Evolutionary conservation across 202 grass and related monocot genomes (phyloP).

Genomic region (Bolboschoenoplectus hybrid): DNA sequence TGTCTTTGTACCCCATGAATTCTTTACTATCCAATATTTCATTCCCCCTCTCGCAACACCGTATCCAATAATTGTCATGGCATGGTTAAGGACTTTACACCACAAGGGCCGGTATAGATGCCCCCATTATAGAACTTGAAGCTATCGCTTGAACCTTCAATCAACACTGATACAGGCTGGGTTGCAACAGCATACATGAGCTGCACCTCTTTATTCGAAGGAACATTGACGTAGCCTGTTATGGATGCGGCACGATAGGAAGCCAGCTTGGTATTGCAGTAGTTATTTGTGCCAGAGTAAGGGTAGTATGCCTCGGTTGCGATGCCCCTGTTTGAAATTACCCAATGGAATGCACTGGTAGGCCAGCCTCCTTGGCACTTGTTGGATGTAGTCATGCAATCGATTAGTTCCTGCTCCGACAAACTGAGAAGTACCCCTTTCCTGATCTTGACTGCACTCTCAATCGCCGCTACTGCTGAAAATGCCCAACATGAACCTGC

Average conservation of each 20-base stretch:
- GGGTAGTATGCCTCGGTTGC: conserved; percentile 47
- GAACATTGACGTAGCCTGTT: conserved; percentile 21
- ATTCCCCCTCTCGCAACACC: background rate
- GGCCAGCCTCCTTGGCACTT: conserved; percentile 40
- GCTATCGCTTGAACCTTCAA: background rate
- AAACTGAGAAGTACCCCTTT: background rate
- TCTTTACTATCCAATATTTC: conserved; percentile 60
- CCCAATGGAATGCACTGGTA: conserved; percentile 36
- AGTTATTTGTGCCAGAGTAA: conserved; percentile 20
- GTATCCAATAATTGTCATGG: conserved; percentile 48
- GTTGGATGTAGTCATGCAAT: conserved; percentile 41
- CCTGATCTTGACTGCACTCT: no score
- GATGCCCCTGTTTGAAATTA: conserved; percentile 42
- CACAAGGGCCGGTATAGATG: conserved; percentile 41
- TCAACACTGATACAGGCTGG: conserved; percentile 44
- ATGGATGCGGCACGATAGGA: conserved; percentile 34
- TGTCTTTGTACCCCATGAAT: conserved; percentile 48
- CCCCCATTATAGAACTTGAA: conserved; percentile 48
- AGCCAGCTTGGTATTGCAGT: conserved; percentile 8
- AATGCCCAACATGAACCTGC: no score
- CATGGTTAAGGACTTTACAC: conserved; percentile 41
- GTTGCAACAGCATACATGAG: conserved; percentile 26
- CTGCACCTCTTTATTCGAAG: conserved; percentile 28
- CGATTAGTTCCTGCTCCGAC: conserved; percentile 57
- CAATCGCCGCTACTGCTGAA: no score